These are phyloP conservation scores for Citrullus mucosospermus DNA, from an alignment of 306 rosid genomes.

Conservation along the genomic window DNA sequence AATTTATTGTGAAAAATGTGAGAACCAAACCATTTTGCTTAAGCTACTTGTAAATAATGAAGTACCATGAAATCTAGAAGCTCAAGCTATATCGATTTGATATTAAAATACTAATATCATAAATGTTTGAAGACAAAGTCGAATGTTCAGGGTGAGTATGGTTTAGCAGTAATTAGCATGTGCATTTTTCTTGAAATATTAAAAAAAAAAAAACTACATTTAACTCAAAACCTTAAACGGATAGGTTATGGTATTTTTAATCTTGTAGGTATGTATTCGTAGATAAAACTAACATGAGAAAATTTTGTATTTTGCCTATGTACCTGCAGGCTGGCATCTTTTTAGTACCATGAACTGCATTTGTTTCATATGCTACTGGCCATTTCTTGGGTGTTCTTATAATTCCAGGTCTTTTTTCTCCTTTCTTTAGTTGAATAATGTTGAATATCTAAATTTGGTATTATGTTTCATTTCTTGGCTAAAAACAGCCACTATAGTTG, in stretches of 20 bases:
- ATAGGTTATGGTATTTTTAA: background rate
- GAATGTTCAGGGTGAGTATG: too few relatives aligned
- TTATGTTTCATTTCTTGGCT: background rate
- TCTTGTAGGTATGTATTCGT: background rate
- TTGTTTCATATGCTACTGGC: background rate
- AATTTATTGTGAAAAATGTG: conserved; percentile 59
- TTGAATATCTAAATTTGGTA: background rate
- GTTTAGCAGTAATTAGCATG: too few relatives aligned
- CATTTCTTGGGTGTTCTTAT: background rate
- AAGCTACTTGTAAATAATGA: background rate
- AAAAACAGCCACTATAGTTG: background rate
- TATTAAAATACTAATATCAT: too few relatives aligned
- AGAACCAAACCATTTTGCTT: conserved; percentile 11
- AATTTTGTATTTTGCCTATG: conserved; percentile 8
- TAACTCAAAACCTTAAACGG: background rate
- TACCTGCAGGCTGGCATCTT: conserved; percentile 44
- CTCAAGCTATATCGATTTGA: background rate
- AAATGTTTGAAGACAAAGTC: too few relatives aligned
- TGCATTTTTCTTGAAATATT: too few relatives aligned
- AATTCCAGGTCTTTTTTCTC: background rate
- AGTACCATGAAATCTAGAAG: background rate
- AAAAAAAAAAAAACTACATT: background rate
- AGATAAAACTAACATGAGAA: background rate
- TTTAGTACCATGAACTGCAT: conserved; percentile 26
- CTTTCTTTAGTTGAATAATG: background rate